Evolutionary conservation across 176 grass and related monocot species (phyloP), one percentile per base, ranked within the genome.

Genomic region (Areca catechu): DNA sequence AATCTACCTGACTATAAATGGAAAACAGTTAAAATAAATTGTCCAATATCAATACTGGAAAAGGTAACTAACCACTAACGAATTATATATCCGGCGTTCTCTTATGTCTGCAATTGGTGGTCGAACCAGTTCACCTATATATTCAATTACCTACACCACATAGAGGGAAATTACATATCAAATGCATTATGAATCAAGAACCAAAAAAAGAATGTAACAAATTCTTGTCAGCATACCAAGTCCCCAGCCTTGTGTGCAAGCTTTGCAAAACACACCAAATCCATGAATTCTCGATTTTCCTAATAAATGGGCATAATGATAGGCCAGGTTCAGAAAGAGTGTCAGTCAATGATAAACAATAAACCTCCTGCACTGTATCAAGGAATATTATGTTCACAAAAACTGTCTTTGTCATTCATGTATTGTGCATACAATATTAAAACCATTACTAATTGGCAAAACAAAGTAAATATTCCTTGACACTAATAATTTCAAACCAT

Each of bases 281-380:
- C 93, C 87, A 83, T 98, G 93, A 79, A 98, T 98, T 77, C 76
- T 92, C 74, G 93, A 98, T 80, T 98, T 98, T 67, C 92, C 92
- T 97, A 63, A 68, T 16, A 47, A 62, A 51, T 24, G 48, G 16
- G 19, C 50, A 37, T 54, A 50, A 16, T 7, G 49, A 43, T 43
- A 34, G 34, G 34, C 14, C 10, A 43, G 10, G 34, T 43, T 43
- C 34, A 43, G 34, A 43, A 43, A 43, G 34, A 43, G 9, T 43
- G 34, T 43, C 34, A 12, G 7, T 43, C 9, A 43, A 43, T 7
- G 34, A 43, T 43, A 43, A 43, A 14, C 34, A 14, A 43, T 43
- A 43, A 43, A 12, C 34, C 34, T 12, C 34, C 10, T 43, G 34
- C 9, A 14, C 2, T 14, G 1, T 14, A 43, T 43, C 34, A 10